A percentile compares a stretch with the other conserved stretches of the same genome.
Conservation (phyloP, 1,139 yeast species). For the Suhomyces coccinellae region DNA sequence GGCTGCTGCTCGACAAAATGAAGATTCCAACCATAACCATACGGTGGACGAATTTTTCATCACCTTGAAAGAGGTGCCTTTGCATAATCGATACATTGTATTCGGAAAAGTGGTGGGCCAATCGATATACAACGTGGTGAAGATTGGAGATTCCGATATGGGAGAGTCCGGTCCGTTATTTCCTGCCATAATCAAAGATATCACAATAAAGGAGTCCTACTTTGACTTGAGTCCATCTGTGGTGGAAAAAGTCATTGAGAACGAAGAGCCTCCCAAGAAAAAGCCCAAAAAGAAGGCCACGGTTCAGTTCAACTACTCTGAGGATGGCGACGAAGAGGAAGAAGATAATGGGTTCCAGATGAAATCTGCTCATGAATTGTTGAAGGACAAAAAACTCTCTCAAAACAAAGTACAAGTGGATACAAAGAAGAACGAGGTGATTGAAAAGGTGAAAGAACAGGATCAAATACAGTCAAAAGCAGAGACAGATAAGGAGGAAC, state of each 20-base stretch:
- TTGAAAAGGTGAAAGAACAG: slow-evolving; percentile 3
- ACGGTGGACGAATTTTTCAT: slow-evolving; percentile 53
- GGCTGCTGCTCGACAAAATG: slow-evolving; percentile 44
- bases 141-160: slow-evolving; percentile 53
- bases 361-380: slow-evolving; percentile 50
- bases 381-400: slow-evolving; percentile 5
- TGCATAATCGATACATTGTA: slow-evolving; percentile 50
- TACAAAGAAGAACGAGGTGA: slow-evolving; percentile 3
- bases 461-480: not conserved
- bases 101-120: slow-evolving; percentile 68
- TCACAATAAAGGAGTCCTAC: slow-evolving; percentile 38
- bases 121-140: slow-evolving; percentile 53
- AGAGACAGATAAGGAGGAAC: not conserved
- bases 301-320: slow-evolving; percentile 26
- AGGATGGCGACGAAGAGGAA: slow-evolving; percentile 35
- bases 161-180: slow-evolving; percentile 49
- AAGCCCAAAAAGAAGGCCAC: slow-evolving; percentile 19
- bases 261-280: slow-evolving; percentile 16
- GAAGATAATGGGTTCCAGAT: slow-evolving; percentile 39
- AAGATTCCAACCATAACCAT: slow-evolving; percentile 29
- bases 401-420: slow-evolving; percentile 1
- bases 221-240: slow-evolving; percentile 39
- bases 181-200: slow-evolving; percentile 47
- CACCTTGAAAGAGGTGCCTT: slow-evolving; percentile 47
- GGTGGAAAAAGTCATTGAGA: slow-evolving; percentile 2